Evolutionary conservation across 2,329 filamentous ascomycete genomes (phyloP).

Genomic region (Phialophora expanda): DNA sequence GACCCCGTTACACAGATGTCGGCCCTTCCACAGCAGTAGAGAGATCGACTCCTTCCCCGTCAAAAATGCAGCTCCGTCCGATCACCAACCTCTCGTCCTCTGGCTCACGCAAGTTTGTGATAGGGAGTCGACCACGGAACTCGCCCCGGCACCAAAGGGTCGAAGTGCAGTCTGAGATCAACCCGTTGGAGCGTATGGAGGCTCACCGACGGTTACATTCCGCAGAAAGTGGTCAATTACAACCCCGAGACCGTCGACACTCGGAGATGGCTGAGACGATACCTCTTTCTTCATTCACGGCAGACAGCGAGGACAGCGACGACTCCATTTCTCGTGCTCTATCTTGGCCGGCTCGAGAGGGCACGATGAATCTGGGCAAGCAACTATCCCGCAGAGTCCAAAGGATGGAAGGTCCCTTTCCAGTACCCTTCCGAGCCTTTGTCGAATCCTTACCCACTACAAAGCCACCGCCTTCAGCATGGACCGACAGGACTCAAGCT

Average conservation of each 20-base stretch:
- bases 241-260: slow-evolving; percentile 27
- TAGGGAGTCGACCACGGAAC: slow-evolving; percentile 24
- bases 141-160: slow-evolving; percentile 12
- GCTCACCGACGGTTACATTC: slow-evolving; percentile 38
- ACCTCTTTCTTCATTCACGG: slow-evolving; percentile 27
- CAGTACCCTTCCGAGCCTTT: slow-evolving; percentile 36
- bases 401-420: slow-evolving; percentile 29
- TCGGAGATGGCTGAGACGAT: slow-evolving; percentile 22
- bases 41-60: slow-evolving; percentile 11
- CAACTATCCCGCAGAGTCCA: slow-evolving; percentile 31
- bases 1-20: slow-evolving; percentile 29
- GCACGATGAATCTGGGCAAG: slow-evolving; percentile 29
- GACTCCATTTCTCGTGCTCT: slow-evolving; percentile 26
- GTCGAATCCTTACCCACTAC: slow-evolving; percentile 32
- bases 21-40: slow-evolving; percentile 7
- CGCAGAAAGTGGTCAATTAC: slow-evolving; percentile 38
- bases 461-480: slow-evolving; percentile 36
- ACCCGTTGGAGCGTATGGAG: slow-evolving; percentile 38
- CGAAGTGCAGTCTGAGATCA: slow-evolving; percentile 24
- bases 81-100: slow-evolving; percentile 16
- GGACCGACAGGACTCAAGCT: slow-evolving; percentile 37
- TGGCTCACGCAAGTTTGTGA: slow-evolving; percentile 29
- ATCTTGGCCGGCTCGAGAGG: slow-evolving; percentile 34
- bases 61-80: slow-evolving; percentile 27
- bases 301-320: slow-evolving; percentile 32